These are phyloP conservation scores for Lachancea sp. DNA, from an alignment of 805 yeast species.

Conservation along the genomic window DNA sequence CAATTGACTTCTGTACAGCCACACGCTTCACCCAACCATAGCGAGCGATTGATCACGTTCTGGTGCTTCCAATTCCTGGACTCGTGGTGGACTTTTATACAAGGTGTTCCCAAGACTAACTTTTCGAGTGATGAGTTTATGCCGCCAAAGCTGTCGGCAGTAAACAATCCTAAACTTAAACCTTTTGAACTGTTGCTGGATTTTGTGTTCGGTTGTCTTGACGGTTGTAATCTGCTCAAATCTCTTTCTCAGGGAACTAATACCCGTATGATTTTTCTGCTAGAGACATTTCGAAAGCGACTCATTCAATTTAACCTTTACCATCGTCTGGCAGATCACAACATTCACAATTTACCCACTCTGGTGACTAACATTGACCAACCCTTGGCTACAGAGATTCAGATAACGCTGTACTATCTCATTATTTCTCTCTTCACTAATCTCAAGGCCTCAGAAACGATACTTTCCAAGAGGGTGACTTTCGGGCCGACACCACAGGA, in stretches of 20 bases:
- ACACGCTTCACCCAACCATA: constrained; percentile 3
- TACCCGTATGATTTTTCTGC: constrained; percentile 14
- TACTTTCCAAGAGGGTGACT: not conserved
- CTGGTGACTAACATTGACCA: constrained; percentile 14
- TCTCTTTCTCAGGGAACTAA: constrained; percentile 12
- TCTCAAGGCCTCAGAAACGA: constrained; percentile 1
- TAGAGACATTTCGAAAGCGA: constrained; percentile 21
- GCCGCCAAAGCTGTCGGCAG: constrained; percentile 17
- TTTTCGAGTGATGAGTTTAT: constrained; percentile 25
- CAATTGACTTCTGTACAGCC: constrained; percentile 13
- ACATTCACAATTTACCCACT: constrained; percentile 6
- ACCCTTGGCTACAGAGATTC: constrained; percentile 26
- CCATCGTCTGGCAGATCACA: constrained; percentile 24
- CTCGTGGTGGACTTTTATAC: constrained; percentile 28
- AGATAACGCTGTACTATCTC: constrained; percentile 26
- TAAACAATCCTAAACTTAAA: constrained; percentile 20
- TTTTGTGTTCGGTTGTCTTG: constrained; percentile 17
- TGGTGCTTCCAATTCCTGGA: constrained; percentile 29
- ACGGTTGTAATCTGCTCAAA: constrained; percentile 24
- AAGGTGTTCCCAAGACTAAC: constrained; percentile 26
- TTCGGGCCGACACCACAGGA: not conserved
- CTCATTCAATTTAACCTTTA: constrained; percentile 23
- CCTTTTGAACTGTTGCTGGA: constrained; percentile 21
- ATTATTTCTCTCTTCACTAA: constrained; percentile 15
- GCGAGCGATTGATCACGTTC: constrained; percentile 18